Percentiles rank a stretch among this genome's conserved stretches.
phyloP scores from a whole-genome alignment of 2,329 filamentous ascomycete genomes.

The Colletotrichum truncatum region DNA sequence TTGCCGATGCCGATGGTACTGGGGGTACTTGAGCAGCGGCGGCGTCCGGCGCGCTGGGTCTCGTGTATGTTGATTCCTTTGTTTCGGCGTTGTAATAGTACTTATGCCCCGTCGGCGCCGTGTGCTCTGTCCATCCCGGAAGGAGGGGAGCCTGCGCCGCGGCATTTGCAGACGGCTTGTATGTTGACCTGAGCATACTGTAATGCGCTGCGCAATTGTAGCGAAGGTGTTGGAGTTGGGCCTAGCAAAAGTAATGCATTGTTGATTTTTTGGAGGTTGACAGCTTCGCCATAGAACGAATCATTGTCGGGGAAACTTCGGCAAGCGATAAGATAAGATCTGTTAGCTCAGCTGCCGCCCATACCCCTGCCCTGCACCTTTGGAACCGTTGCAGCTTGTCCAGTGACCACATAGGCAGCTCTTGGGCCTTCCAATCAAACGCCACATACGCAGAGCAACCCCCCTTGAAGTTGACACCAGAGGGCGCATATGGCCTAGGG shows the following conservation, averaged over 20 bases:
- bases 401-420: not conserved
- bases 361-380: not conserved
- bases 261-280: not conserved
- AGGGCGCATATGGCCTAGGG: not conserved
- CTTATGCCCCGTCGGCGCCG: slow-evolving; percentile 83
- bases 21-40: not conserved
- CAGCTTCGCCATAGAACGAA: not conserved
- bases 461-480: not conserved
- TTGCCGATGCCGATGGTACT: slow-evolving; percentile 39
- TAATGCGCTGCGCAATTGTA: not conserved
- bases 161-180: slow-evolving; percentile 63
- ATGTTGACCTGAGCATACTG: slow-evolving; percentile 80
- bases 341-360: not conserved
- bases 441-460: slow-evolving; percentile 2
- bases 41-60: slow-evolving; percentile 61
- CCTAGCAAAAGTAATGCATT: not conserved
- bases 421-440: not conserved
- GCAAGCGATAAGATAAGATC: slow-evolving; percentile 18
- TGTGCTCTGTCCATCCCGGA: slow-evolving; percentile 92
- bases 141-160: slow-evolving; percentile 67
- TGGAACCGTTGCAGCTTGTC: not conserved
- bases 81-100: slow-evolving; percentile 90
- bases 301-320: slow-evolving; percentile 9
- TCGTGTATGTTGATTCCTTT: slow-evolving; percentile 87
- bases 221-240: not conserved